Evolutionary conservation across 2,329 filamentous ascomycete genomes (phyloP).

Genomic region (Alternaria incomplexa): DNA sequence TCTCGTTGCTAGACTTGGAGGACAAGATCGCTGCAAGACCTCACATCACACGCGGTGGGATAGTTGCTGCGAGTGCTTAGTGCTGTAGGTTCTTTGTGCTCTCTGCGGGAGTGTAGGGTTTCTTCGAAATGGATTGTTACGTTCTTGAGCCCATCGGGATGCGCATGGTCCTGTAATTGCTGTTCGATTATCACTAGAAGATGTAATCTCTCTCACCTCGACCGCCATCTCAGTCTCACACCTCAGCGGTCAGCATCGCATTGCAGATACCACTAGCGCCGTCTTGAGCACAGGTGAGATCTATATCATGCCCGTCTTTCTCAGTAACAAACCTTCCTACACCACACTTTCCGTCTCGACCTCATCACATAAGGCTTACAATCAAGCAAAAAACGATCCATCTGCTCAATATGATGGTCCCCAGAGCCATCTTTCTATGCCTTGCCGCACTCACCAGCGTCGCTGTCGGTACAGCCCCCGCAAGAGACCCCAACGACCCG

Average conservation of each 20-base stretch:
- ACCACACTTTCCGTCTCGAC: background rate
- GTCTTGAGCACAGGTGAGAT: background rate
- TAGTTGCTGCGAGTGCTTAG: constrained; percentile 14
- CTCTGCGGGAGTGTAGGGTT: background rate
- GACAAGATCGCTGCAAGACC: constrained; percentile 15
- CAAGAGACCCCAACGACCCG: background rate
- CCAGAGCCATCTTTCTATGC: background rate
- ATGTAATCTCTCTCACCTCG: background rate
- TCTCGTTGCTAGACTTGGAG: constrained; percentile 39
- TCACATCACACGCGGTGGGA: background rate
- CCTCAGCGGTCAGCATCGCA: background rate
- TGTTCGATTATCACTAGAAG: background rate
- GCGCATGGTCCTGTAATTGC: background rate
- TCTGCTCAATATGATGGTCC: background rate
- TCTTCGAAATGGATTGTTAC: background rate
- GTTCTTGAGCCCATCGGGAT: background rate
- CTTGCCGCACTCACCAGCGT: background rate
- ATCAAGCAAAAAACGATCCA: background rate
- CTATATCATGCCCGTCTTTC: background rate
- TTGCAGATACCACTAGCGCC: background rate
- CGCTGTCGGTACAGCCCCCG: background rate
- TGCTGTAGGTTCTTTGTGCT: background rate
- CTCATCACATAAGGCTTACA: background rate
- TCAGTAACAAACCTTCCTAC: background rate
- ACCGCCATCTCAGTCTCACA: background rate